Conservation (phyloP, 1,139 yeast species). For the Magnusiomyces starmeri region DNA sequence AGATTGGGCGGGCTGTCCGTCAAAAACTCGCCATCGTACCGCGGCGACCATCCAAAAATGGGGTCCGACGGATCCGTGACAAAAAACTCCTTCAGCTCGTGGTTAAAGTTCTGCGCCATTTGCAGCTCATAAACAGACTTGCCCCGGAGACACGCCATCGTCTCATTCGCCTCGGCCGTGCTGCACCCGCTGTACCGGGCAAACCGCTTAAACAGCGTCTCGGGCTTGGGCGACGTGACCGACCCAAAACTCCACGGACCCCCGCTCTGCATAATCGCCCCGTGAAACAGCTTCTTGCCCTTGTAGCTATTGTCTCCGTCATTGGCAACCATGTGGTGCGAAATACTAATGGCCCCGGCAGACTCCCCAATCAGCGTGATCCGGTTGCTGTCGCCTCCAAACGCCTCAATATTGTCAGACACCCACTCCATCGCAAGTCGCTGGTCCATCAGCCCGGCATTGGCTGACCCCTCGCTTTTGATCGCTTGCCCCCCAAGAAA, state of each 20-base stretch:
- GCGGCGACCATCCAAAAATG: conserved; percentile 19
- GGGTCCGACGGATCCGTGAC: conserved; percentile 17
- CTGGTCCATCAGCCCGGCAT: conserved; percentile 31
- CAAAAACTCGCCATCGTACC: conserved; percentile 20
- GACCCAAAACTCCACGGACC: conserved; percentile 8
- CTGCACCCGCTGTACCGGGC: conserved; percentile 17
- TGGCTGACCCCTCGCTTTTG: conserved; percentile 20
- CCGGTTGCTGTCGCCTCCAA: conserved; percentile 32
- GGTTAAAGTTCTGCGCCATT: conserved; percentile 17
- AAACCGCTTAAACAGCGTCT: conserved; percentile 11
- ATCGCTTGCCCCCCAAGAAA: conserved; percentile 29
- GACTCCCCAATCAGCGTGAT: conserved; percentile 32
- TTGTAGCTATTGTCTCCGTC: conserved; percentile 14
- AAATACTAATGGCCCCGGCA: conserved; percentile 32
- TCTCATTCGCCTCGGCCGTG: neutral
- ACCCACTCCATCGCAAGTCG: conserved; percentile 31
- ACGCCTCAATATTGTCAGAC: conserved; percentile 25
- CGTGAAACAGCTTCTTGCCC: conserved; percentile 21
- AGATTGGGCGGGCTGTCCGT: conserved; percentile 14
- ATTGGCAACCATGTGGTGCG: conserved; percentile 22
- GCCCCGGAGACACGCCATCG: conserved; percentile 18
- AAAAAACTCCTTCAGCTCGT: conserved; percentile 4
- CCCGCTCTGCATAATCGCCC: conserved; percentile 28
- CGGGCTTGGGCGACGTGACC: conserved; percentile 9
- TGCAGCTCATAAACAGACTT: conserved; percentile 10